These are phyloP conservation scores for Boletus tomentosulus DNA, from an alignment of 768 basidiomycete genomes.

Conservation along the genomic window DNA sequence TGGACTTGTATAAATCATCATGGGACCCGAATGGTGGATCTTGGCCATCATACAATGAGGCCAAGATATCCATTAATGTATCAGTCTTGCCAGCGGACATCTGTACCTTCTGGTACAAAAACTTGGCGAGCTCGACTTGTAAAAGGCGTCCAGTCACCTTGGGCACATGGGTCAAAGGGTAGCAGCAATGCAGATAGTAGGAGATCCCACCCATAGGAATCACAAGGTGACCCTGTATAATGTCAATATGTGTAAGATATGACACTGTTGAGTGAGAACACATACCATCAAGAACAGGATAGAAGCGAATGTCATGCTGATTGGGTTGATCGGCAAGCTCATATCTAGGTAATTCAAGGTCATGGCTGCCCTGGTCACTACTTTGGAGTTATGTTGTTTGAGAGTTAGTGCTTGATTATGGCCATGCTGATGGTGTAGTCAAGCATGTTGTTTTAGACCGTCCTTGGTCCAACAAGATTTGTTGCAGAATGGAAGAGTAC, in stretches of 20 bases:
- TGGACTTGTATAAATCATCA: conserved; percentile 29
- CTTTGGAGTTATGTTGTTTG: no score
- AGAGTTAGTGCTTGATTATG: neutral
- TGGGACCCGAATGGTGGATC: conserved; percentile 25
- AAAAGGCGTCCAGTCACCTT: neutral
- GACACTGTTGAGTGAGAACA: neutral
- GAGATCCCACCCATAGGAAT: neutral
- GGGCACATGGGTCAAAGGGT: neutral
- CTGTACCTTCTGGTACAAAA: conserved; percentile 8
- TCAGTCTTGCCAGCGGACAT: conserved; percentile 24
- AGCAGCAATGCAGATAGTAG: neutral
- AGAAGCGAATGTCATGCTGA: neutral
- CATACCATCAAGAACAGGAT: neutral
- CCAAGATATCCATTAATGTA: conserved; percentile 19
- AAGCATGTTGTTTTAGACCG: neutral
- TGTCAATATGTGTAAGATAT: neutral
- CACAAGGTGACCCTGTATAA: neutral
- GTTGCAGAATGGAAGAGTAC: neutral
- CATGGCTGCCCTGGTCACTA: no score
- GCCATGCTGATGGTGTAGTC: neutral
- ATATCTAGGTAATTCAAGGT: neutral
- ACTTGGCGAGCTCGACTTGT: neutral
- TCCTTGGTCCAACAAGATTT: neutral
- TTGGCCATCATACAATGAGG: neutral
- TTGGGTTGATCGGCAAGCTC: no score